Evolutionary conservation across 2,329 filamentous ascomycete genomes (phyloP).

Genomic region (Epichloe gansuensis): DNA sequence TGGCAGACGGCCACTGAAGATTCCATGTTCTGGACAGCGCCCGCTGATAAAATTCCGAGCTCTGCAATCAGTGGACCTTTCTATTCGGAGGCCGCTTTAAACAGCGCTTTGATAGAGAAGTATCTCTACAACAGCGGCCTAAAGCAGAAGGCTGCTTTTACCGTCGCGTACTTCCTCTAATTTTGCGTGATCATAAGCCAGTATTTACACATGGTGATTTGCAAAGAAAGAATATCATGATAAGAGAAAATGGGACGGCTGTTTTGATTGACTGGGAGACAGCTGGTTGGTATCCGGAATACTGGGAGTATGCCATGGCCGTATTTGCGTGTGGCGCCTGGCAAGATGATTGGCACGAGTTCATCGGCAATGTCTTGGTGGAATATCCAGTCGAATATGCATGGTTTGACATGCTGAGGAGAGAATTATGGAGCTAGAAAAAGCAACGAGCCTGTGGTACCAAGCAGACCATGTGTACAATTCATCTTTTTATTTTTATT

Average conservation of each 20-base stretch:
- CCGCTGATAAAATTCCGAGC: not conserved
- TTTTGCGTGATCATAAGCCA: not conserved
- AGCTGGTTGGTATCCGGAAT: not conserved
- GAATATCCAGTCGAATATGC: not conserved
- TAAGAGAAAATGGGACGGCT: not conserved
- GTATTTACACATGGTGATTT: constrained; percentile 4
- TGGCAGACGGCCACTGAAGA: not conserved
- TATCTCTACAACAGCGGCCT: not conserved
- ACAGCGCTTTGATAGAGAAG: not conserved
- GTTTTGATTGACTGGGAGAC: constrained; percentile 2
- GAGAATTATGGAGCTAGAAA: not conserved
- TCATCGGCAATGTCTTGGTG: not conserved
- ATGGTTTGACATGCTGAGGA: not conserved
- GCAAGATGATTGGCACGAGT: not conserved
- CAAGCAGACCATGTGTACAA: no score
- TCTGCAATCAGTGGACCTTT: not conserved
- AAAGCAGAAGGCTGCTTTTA: not conserved
- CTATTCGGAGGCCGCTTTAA: not conserved
- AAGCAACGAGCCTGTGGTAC: no score
- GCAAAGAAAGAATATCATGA: constrained; percentile 2
- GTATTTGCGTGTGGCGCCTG: not conserved
- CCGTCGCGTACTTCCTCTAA: constrained; percentile 23
- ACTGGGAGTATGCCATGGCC: not conserved
- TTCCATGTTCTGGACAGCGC: not conserved
- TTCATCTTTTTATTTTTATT: no score